Percentiles rank a stretch among this genome's conserved stretches.
Evolutionary conservation across 176 grass and related monocot species (phyloP).

Genomic region (Cenchrus purpureus): DNA sequence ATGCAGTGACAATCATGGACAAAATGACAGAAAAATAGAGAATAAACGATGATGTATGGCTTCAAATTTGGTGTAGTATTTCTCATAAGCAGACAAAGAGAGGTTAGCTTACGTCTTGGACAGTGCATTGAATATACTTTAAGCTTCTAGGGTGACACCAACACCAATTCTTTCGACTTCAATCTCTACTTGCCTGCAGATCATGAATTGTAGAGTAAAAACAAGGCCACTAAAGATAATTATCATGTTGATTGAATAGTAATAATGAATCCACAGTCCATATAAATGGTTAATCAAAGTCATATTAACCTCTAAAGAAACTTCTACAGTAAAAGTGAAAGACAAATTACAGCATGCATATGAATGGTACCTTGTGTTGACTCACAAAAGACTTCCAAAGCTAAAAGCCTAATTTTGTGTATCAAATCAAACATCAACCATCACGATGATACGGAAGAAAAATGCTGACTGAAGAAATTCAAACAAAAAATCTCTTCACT

Average conservation of each 20-base stretch:
- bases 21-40: not conserved
- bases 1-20: not conserved
- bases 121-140: slow-evolving; percentile 93
- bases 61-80: slow-evolving; percentile 6
- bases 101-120: slow-evolving; percentile 78
- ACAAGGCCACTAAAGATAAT: no score
- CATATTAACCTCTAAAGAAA: not conserved
- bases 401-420: slow-evolving; percentile 1
- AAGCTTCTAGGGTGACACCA: slow-evolving; percentile 87
- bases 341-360: not conserved
- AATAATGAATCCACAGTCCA: slow-evolving; percentile 3
- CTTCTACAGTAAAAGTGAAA: slow-evolving; percentile 1
- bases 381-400: not conserved
- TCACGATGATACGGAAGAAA: not conserved
- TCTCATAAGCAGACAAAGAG: slow-evolving; percentile 28
- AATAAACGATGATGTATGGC: not conserved
- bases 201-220: not conserved
- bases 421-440: slow-evolving; percentile 23
- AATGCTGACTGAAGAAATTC: not conserved
- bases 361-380: not conserved
- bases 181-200: slow-evolving; percentile 82
- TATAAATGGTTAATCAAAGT: not conserved
- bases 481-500: not conserved
- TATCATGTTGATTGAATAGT: not conserved
- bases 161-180: slow-evolving; percentile 91